phyloP scores from a whole-genome alignment of 2,329 filamentous ascomycete species.

The Lasiodiplodia sp. region DNA sequence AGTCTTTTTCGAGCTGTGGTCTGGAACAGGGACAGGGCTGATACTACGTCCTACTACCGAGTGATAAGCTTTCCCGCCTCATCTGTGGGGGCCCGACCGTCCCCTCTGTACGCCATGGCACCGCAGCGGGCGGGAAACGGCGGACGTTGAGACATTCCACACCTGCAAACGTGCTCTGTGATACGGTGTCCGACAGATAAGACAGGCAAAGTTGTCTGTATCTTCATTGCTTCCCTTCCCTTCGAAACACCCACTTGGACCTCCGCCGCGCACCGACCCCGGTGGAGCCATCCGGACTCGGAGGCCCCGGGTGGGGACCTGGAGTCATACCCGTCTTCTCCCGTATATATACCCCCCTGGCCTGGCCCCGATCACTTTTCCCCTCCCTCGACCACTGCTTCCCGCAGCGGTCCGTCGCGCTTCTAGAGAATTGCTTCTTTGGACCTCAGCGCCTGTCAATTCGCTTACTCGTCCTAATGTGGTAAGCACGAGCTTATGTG shows the following conservation, averaged over 20 bases:
- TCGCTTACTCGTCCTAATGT: slow-evolving; percentile 13
- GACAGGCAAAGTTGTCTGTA: background rate
- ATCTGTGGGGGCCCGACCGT: background rate
- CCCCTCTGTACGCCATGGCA: background rate
- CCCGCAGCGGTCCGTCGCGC: background rate
- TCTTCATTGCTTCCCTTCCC: background rate
- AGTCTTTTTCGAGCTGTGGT: slow-evolving; percentile 16
- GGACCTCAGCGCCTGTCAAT: background rate
- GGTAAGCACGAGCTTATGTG: slow-evolving; percentile 22
- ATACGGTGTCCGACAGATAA: background rate
- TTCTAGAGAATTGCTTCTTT: background rate
- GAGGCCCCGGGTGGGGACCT: slow-evolving; percentile 12
- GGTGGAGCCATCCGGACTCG: slow-evolving; percentile 20
- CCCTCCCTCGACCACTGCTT: background rate
- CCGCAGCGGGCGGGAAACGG: background rate
- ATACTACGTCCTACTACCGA: background rate
- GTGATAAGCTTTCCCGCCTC: slow-evolving; percentile 17
- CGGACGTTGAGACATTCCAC: background rate
- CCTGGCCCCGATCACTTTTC: background rate
- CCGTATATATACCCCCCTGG: background rate
- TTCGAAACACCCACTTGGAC: background rate
- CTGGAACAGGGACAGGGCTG: slow-evolving; percentile 14
- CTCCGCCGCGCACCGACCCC: slow-evolving; percentile 5
- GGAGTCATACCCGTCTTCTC: slow-evolving; percentile 4
- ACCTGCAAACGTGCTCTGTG: background rate